A percentile compares a stretch with the other conserved stretches of the same genome.
These are phyloP conservation scores for Cubamyces sp. DNA, from an alignment of 768 basidiomycete genomes.

Conservation along the genomic window DNA sequence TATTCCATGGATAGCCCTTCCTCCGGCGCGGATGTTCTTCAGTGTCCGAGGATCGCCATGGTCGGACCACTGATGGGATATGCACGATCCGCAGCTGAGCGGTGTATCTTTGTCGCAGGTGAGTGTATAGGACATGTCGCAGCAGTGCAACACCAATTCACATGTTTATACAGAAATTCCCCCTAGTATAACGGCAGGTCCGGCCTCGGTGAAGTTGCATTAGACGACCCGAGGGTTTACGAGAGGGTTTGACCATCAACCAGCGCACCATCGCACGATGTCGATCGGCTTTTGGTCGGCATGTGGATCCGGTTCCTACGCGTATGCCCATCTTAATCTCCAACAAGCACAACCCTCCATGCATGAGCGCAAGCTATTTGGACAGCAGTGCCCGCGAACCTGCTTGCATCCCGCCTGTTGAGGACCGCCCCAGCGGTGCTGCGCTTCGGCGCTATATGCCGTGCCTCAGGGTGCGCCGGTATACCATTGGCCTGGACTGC, in stretches of 20 bases:
- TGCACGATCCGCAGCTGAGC: too few relatives aligned
- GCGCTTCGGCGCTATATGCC: not conserved
- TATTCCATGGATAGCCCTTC: not conserved
- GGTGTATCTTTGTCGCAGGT: too few relatives aligned
- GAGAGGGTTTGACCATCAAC: conserved; percentile 1
- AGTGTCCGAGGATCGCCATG: too few relatives aligned
- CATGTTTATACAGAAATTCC: not conserved
- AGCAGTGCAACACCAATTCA: too few relatives aligned
- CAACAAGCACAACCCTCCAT: too few relatives aligned
- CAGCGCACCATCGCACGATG: too few relatives aligned
- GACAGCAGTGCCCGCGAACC: not conserved
- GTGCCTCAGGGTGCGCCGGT: not conserved
- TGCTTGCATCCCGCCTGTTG: not conserved
- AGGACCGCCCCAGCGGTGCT: not conserved
- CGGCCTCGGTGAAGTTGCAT: conserved; percentile 3
- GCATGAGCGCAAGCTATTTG: not conserved
- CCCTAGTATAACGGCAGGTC: conserved; percentile 3
- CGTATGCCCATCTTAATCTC: too few relatives aligned
- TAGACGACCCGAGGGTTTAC: not conserved
- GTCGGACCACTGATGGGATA: too few relatives aligned
- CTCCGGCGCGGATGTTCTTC: not conserved
- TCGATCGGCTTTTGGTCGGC: too few relatives aligned
- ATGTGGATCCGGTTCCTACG: too few relatives aligned
- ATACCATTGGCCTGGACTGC: not conserved
- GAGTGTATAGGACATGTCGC: too few relatives aligned